A percentile compares a stretch with the other conserved stretches of the same genome.
Evolutionary conservation across 345 rosid genomes (phyloP).

Genomic region (Linum lewisii): DNA sequence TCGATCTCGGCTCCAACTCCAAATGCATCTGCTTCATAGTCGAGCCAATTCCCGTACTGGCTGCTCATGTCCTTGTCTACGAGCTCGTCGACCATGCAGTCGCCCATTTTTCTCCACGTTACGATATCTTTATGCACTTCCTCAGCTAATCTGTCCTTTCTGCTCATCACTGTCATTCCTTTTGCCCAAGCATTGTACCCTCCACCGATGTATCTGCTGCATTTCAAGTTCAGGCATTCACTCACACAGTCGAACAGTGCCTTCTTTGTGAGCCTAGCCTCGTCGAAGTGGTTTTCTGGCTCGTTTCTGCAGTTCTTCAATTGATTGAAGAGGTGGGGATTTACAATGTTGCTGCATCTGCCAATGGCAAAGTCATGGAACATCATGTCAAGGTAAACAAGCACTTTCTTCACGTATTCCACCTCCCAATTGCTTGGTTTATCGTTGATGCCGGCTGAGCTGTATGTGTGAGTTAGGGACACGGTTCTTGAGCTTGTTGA

Average conservation of each 20-base stretch:
- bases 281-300: slow-evolving; percentile 16
- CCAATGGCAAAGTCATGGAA: slow-evolving; percentile 58
- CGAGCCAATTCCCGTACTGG: slow-evolving; percentile 71
- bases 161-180: slow-evolving; percentile 41
- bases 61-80: slow-evolving; percentile 88
- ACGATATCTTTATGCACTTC: slow-evolving; percentile 65
- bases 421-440: slow-evolving; percentile 45
- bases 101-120: slow-evolving; percentile 55
- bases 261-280: slow-evolving; percentile 44
- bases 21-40: slow-evolving; percentile 59
- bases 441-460: slow-evolving; percentile 12
- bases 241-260: slow-evolving; percentile 59
- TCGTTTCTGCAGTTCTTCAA: no score
- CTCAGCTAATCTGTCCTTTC: slow-evolving; percentile 51
- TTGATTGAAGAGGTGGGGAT: slow-evolving; percentile 55
- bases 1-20: slow-evolving; percentile 51
- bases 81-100: slow-evolving; percentile 83
- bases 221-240: slow-evolving; percentile 56
- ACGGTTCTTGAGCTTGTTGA: slow-evolving; percentile 30
- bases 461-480: slow-evolving; percentile 19
- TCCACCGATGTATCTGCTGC: slow-evolving; percentile 39
- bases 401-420: slow-evolving; percentile 52
- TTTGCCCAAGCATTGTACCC: slow-evolving; percentile 45
- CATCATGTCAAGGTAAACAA: slow-evolving; percentile 48
- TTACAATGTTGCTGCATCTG: slow-evolving; percentile 30